phyloP scores from a whole-genome alignment of 1,284 basidiomycete genomes.

The Rhodotorula mucilaginosa region DNA sequence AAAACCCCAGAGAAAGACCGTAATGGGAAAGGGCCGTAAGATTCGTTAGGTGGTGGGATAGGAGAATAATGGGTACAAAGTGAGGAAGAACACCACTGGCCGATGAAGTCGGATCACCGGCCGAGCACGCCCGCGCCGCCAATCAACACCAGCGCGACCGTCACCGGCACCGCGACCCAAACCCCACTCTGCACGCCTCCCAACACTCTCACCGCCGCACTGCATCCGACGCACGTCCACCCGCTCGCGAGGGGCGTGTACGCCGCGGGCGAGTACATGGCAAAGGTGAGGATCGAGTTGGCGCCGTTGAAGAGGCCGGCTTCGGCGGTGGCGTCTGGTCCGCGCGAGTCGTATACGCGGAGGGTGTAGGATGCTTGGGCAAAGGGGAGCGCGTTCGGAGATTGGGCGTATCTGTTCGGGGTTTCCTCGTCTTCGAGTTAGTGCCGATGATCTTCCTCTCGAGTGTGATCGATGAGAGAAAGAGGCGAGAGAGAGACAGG shows the following conservation, averaged over 20 bases:
- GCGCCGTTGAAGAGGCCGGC: conserved; percentile 65
- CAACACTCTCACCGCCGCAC: conserved; percentile 14
- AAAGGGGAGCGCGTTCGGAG: conserved; percentile 64
- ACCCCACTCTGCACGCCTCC: conserved; percentile 2
- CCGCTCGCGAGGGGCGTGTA: conserved; percentile 65
- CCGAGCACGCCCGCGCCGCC: conserved; percentile 37
- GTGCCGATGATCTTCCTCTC: neutral
- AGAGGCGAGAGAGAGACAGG: neutral
- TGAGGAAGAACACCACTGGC: neutral
- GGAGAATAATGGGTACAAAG: neutral
- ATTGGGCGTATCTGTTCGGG: conserved; percentile 59
- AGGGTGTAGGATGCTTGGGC: conserved; percentile 73
- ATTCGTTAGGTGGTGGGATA: neutral
- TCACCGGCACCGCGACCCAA: conserved; percentile 33
- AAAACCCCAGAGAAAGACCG: neutral
- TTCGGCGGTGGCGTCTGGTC: conserved; percentile 59
- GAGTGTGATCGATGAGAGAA: neutral
- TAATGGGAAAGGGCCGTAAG: neutral
- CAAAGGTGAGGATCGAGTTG: conserved; percentile 72
- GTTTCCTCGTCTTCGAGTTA: too few relatives aligned
- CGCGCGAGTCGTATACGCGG: conserved; percentile 74
- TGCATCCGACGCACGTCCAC: conserved; percentile 38
- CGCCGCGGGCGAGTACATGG: conserved; percentile 74
- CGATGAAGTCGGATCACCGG: conserved; percentile 5
- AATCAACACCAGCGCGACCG: conserved; percentile 33